Conservation (phyloP, 2,329 filamentous ascomycete genomes). For the Ramularia endophylla region DNA sequence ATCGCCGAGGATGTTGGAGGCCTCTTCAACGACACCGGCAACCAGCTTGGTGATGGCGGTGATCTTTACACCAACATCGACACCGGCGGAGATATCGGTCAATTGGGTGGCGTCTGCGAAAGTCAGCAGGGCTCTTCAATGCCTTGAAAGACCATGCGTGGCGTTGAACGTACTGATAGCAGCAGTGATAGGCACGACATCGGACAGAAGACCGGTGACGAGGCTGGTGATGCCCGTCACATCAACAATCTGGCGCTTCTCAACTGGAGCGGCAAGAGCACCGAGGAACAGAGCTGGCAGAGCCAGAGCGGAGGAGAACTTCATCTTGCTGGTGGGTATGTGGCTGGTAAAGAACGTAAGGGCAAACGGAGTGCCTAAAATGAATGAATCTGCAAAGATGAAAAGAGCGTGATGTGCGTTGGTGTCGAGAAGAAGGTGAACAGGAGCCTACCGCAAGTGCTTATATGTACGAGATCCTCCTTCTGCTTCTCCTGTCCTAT, state of each 20-base stretch:
- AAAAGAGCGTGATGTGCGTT: slow-evolving; percentile 5
- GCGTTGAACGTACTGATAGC: no score
- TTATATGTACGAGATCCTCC: slow-evolving; percentile 7
- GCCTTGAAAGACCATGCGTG: no score
- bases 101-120: not conserved
- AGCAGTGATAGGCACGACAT: no score
- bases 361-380: slow-evolving; percentile 4
- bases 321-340: slow-evolving; percentile 14
- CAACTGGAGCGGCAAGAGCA: slow-evolving; percentile 14
- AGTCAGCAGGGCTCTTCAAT: no score
- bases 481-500: not conserved
- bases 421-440: slow-evolving; percentile 1
- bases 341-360: slow-evolving; percentile 15
- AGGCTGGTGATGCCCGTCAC: slow-evolving; percentile 8
- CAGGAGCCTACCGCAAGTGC: not conserved
- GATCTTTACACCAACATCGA: slow-evolving; percentile 3
- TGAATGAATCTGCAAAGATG: slow-evolving; percentile 12
- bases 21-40: not conserved
- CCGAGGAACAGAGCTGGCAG: slow-evolving; percentile 13
- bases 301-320: slow-evolving; percentile 15
- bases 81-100: slow-evolving; percentile 9
- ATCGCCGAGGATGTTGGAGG: not conserved
- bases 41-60: slow-evolving; percentile 1
- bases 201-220: slow-evolving; percentile 6
- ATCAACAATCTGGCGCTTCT: slow-evolving; percentile 11